These are phyloP conservation scores for Brettanomyces nanus DNA, from an alignment of 805 yeast genomes.

Conservation along the genomic window DNA sequence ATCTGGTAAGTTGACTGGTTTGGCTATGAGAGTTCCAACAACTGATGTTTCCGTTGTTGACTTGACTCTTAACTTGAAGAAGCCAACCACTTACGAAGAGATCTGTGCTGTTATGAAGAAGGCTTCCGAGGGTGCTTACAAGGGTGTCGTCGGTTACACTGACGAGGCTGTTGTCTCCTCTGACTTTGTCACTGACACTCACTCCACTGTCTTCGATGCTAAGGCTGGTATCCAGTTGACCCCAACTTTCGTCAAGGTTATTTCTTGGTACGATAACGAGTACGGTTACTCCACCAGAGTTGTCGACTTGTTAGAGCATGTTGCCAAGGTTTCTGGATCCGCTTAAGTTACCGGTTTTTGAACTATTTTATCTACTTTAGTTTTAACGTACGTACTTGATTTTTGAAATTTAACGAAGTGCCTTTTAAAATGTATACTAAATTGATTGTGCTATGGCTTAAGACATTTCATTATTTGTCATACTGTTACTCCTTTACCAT, in stretches of 20 bases:
- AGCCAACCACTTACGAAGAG: constrained; percentile 72
- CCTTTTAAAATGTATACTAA: too few species aligned
- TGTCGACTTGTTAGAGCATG: constrained; percentile 78
- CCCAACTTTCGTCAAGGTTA: constrained; percentile 82
- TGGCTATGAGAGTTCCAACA: constrained; percentile 92
- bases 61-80: constrained; percentile 76
- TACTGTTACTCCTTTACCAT: too few species aligned
- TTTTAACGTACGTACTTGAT: too few species aligned
- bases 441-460: too few species aligned
- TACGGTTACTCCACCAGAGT: constrained; percentile 96
- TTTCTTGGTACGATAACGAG: constrained; percentile 95
- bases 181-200: constrained; percentile 77
- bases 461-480: too few species aligned
- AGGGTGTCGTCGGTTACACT: constrained; percentile 84
- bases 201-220: constrained; percentile 86
- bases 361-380: too few species aligned
- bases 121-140: constrained; percentile 69
- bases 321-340: constrained; percentile 44
- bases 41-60: constrained; percentile 91
- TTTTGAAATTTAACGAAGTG: too few species aligned
- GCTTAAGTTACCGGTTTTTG: constrained; percentile 15
- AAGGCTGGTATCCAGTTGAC: constrained; percentile 84
- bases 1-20: constrained; percentile 90
- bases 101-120: constrained; percentile 70
- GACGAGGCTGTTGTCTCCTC: constrained; percentile 88